Evolutionary conservation across 2,329 filamentous ascomycete genomes (phyloP).

Genomic region (Cryoendolithus antarcticus): DNA sequence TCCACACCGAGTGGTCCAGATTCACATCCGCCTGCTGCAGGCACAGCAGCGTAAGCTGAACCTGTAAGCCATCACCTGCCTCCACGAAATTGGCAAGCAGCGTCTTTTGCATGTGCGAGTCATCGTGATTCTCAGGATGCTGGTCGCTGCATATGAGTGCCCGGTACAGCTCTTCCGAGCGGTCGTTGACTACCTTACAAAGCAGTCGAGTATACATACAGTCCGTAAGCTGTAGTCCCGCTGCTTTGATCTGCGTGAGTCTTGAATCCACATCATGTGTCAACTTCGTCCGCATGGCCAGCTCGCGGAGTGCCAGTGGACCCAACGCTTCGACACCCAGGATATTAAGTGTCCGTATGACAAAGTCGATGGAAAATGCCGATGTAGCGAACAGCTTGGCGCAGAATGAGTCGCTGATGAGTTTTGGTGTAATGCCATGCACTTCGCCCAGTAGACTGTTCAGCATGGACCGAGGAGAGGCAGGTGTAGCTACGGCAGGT

Average conservation of each 20-base stretch:
- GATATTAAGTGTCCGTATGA: constrained; percentile 56
- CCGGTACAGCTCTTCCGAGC: constrained; percentile 40
- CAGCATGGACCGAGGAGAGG: constrained; percentile 17
- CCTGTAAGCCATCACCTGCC: constrained; percentile 37
- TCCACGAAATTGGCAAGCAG: constrained; percentile 42
- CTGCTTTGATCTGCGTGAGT: constrained; percentile 47
- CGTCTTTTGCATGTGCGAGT: constrained; percentile 40
- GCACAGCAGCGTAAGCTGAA: constrained; percentile 44
- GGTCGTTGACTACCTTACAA: constrained; percentile 47
- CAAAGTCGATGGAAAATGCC: constrained; percentile 59
- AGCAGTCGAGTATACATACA: constrained; percentile 56
- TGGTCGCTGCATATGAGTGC: constrained; percentile 47
- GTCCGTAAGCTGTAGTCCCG: constrained; percentile 50
- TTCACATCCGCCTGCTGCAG: constrained; percentile 20
- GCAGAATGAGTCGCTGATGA: constrained; percentile 54
- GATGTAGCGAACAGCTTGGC: constrained; percentile 72
- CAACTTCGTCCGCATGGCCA: constrained; percentile 54
- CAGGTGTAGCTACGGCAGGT: no score
- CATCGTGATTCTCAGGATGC: constrained; percentile 52
- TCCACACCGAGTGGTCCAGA: constrained; percentile 30
- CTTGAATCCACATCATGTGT: constrained; percentile 44
- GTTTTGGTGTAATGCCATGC: constrained; percentile 31
- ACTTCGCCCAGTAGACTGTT: constrained; percentile 25
- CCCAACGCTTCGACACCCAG: constrained; percentile 63
- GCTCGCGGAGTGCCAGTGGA: constrained; percentile 62